phyloP scores from a whole-genome alignment of 2,329 filamentous ascomycete species.

The Sporothrix variecibatus region DNA sequence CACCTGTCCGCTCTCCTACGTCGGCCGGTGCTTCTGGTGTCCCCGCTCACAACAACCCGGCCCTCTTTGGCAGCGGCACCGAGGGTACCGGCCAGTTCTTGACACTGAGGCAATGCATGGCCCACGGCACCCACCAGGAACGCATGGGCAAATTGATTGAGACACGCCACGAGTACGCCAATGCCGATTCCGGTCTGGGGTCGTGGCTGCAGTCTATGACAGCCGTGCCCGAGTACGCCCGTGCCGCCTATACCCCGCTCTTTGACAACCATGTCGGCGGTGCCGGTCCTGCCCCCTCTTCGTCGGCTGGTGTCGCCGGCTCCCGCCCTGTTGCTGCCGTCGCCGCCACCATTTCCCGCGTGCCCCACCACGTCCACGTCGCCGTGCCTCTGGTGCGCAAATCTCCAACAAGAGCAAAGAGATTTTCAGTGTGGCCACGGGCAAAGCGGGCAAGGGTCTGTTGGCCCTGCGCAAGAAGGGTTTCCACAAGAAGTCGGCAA shows the following conservation, averaged over 20 bases:
- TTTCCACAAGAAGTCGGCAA: conserved; percentile 47
- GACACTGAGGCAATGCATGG: conserved; percentile 66
- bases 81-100: conserved; percentile 35
- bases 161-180: conserved; percentile 69
- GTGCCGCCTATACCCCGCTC: conserved; percentile 36
- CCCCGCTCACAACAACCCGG: conserved; percentile 13
- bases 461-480: conserved; percentile 90
- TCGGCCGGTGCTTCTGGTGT: background rate
- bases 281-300: conserved; percentile 22
- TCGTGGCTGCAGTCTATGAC: conserved; percentile 56
- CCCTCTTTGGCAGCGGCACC: conserved; percentile 13
- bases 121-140: conserved; percentile 63
- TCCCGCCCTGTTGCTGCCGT: conserved; percentile 22
- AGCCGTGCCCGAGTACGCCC: conserved; percentile 50
- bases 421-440: conserved; percentile 74
- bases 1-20: background rate
- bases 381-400: conserved; percentile 54
- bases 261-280: conserved; percentile 31
- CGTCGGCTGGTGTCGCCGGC: conserved; percentile 26
- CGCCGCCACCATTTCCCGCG: conserved; percentile 36
- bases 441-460: conserved; percentile 85
- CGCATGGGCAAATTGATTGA: conserved; percentile 74
- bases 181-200: conserved; percentile 70
- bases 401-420: conserved; percentile 87
- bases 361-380: conserved; percentile 44